Evolutionary conservation across 2,329 filamentous ascomycete species (phyloP), one percentile per base, ranked within the genome.

Genomic region (Sclerotinia minor): DNA sequence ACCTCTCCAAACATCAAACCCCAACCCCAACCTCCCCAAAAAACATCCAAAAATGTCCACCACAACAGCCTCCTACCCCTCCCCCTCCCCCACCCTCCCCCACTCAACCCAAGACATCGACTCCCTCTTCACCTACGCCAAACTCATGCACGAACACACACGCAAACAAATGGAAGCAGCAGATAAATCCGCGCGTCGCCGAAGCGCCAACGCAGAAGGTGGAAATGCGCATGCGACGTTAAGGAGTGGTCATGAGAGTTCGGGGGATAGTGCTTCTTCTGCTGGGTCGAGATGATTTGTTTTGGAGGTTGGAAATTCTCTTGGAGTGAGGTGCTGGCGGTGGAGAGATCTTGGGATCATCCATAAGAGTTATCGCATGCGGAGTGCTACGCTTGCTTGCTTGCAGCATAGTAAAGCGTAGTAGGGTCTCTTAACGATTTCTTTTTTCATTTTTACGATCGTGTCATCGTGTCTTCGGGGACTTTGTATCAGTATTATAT

Each of bases 81-180:
- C 54, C n/a, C 54, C 44, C 21, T 47, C 54, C n/a, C 55, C 47
- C 29, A 60, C 19, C 45, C 53, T 53, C 7, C 26, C 64, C 5
- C 26, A 41, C 26, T 44, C 32, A 32, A 54, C 29, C n/a, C 35
- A 60, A 9, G 38, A 53, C 13, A 11, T 29, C 2, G 21, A 55
- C 5, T 61, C 64, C 9, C 73, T 79, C 54, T 72, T 75, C 9
- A 76, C 77, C 3, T 90, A 90, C 73, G 79, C 86, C 19, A 83
- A 82, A 69, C 84, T 81, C 67, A 89, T 90, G 84, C 85, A 87
- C 75, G 81, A 84, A 66, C 86, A 89, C 79, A 89, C 87, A 70
- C 87, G 87, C 80, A 81, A 83, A 67, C 87, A 88, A 76, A 88
- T 90, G 85, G 85, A 89, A 70, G 80, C 81, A 9, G 81, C 82